Evolutionary conservation across 441 rosid species (phyloP), one percentile per base, ranked within the genome.

Genomic region (Cnidoscolus chayamansa): DNA sequence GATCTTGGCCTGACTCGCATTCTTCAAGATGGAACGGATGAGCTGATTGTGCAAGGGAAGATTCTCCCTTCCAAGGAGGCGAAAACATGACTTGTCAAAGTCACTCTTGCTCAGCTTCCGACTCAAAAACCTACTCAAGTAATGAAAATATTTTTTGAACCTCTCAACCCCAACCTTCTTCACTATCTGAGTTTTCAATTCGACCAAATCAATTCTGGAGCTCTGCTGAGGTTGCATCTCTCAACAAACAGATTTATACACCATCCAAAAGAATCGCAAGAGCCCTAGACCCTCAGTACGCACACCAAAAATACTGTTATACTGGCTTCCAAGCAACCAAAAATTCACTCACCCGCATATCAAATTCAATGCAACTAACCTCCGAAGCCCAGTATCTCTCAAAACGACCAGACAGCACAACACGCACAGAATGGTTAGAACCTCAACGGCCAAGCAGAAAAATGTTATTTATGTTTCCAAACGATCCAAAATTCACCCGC

Each of bases 11-110:
- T 82, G 88, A 78, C 86, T 83, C 31, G 93, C 92, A 78, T 94
- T 94, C 75, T 81, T 94, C 87, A 91, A 81, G 69, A 94, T 86
- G 17, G 92, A 81, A 15, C 84, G 81, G 57, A 94, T 79, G 73
- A 94, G 83, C 85, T 82, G 90, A 80, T 94, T 94, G 81, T 94
- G 98, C 72, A 94, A 82, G 0, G 88, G 81, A 25, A 94, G 87
- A 88, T 91, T 91, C 81, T 94, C 98, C 80, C 90, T 88, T 71
- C 98, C 98, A 55, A 94, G 86, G 63, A 84, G 57, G 60, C 86
- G 86, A 75, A 61, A 78, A 76, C 97, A 91, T 37, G 84, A 90
- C 86, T 83, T 90, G 71, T 89, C 89, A 57, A 90, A 90, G 73
- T 94, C 97, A 55, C 85, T 87, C 86, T 94, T 94, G 75, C 84